Base-by-base conservation (phyloP, 768 basidiomycete genomes). In the Lanmaoa rubissima region DNA sequence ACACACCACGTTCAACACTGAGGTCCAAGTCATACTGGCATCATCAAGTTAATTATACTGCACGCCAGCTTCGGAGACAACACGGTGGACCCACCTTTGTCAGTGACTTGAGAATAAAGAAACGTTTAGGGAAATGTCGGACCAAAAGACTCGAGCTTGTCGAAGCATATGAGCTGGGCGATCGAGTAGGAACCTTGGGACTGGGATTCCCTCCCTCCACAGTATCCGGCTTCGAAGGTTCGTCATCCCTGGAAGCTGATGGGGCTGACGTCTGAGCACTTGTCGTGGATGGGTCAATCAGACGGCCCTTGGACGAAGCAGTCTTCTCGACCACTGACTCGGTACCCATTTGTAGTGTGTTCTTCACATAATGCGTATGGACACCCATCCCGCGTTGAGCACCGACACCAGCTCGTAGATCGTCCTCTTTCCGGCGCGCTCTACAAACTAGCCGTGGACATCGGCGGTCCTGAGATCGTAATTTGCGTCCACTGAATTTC, bases 91-190 rank as follows among this genome's bases (percentile, higher is more conserved):
- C 58, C 65, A 90, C 93, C 76, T 86, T 84, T 2, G 88, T 88
- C 68, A 90, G 73, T 24, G 90, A 92, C 73, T 96, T 95, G 65
- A 96, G 81, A 57, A 98, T 95, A 65, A 97, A 97, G 68, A 86
- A 92, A n/a, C 95, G 85, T 65, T 81, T 82, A 3, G 94, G 93
- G 70, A 96, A 98, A 69, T 92, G 75, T 50, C 76, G 79, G 4
- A 77, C 60, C 14, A 98, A 75, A 63, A 96, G 75, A 66, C 88
- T 91, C 21, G 95, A 97, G 57, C 79, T 90, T 1, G 93, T 94
- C 38, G 92, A 94, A 16, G 88, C 80, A 68, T 79, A 84, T 43
- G 90, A 92, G 4, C 80, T 84, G 60, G 79, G 79, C 38, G 85
- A 82, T 51, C 76, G 78, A 28, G 64, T 60, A 13, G 54, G 55